These are phyloP conservation scores for Samsoniella hepiali DNA, from an alignment of 2,329 filamentous ascomycete species.

Conservation along the genomic window DNA sequence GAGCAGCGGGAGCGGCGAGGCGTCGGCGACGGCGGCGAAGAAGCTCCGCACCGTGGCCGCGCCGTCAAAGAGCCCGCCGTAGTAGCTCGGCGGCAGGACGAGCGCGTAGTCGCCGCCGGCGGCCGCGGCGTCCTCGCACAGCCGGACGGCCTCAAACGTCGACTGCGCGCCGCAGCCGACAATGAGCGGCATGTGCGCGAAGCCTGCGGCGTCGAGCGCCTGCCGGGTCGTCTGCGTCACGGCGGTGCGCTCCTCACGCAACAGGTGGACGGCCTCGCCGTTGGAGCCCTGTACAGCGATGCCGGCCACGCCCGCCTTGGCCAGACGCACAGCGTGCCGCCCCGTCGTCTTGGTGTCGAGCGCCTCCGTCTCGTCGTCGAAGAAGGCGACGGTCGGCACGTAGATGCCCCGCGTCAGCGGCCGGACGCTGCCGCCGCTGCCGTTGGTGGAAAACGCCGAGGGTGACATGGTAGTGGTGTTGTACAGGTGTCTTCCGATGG, in stretches of 20 bases:
- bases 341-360: conserved; percentile 61
- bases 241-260: conserved; percentile 63
- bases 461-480: conserved; percentile 10
- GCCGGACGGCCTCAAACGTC: conserved; percentile 66
- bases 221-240: conserved; percentile 68
- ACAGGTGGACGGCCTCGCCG: conserved; percentile 77
- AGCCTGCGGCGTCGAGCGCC: conserved; percentile 64
- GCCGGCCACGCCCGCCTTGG: conserved; percentile 68
- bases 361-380: conserved; percentile 61
- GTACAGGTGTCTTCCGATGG: no score
- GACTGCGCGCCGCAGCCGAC: conserved; percentile 74
- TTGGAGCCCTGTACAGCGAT: conserved; percentile 78
- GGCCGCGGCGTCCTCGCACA: conserved; percentile 65
- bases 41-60: conserved; percentile 55
- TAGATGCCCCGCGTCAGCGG: conserved; percentile 57
- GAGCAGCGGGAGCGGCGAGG: conserved; percentile 61
- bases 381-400: conserved; percentile 73
- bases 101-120: conserved; percentile 73
- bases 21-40: conserved; percentile 62
- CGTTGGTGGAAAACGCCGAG: conserved; percentile 13
- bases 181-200: conserved; percentile 64
- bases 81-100: conserved; percentile 74
- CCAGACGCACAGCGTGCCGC: conserved; percentile 64
- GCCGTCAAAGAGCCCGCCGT: conserved; percentile 62
- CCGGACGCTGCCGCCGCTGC: conserved; percentile 29